A percentile compares a stretch with the other conserved stretches of the same genome.
Evolutionary conservation across 2,329 filamentous ascomycete genomes (phyloP).

Genomic region (Claviceps digitariae): DNA sequence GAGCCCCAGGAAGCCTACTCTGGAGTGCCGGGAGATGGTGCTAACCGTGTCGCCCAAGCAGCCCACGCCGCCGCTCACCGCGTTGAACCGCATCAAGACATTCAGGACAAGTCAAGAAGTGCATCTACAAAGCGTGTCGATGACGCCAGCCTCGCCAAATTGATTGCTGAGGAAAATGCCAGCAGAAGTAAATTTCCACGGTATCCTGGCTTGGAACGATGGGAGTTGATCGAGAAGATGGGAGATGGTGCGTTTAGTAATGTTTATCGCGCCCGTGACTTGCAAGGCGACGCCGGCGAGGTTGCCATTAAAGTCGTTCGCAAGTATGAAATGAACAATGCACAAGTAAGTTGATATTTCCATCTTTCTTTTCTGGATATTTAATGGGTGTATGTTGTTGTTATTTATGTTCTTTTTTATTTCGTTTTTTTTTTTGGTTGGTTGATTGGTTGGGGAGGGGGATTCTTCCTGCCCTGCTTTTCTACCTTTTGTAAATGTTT

Average conservation of each 20-base stretch:
- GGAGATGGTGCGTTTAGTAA: constrained; percentile 98
- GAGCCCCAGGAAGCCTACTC: constrained; percentile 49
- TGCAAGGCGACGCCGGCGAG: constrained; percentile 55
- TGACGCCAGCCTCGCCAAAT: constrained; percentile 64
- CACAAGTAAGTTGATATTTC: constrained; percentile 74
- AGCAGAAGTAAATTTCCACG: constrained; percentile 72
- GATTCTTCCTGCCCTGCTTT: no score
- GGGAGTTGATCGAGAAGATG: constrained; percentile 89
- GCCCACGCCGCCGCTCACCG: constrained; percentile 51
- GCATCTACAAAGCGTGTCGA: constrained; percentile 26
- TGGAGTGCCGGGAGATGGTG: constrained; percentile 42
- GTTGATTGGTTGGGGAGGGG: no score
- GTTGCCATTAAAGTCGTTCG: constrained; percentile 97
- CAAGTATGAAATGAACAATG: constrained; percentile 97
- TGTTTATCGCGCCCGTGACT: constrained; percentile 80
- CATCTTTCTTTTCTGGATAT: constrained; percentile 5
- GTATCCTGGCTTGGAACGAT: constrained; percentile 40
- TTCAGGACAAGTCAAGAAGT: constrained; percentile 13
- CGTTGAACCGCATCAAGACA: constrained; percentile 46
- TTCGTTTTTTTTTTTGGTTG: background rate
- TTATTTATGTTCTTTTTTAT: constrained; percentile 1
- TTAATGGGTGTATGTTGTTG: constrained; percentile 43
- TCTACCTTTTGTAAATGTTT: background rate
- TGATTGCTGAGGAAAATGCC: constrained; percentile 85
- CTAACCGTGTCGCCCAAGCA: constrained; percentile 56